Evolutionary conservation across 768 basidiomycete species (phyloP), one percentile per base, ranked within the genome.

Genomic region (Clitopilus passeckerianus): DNA sequence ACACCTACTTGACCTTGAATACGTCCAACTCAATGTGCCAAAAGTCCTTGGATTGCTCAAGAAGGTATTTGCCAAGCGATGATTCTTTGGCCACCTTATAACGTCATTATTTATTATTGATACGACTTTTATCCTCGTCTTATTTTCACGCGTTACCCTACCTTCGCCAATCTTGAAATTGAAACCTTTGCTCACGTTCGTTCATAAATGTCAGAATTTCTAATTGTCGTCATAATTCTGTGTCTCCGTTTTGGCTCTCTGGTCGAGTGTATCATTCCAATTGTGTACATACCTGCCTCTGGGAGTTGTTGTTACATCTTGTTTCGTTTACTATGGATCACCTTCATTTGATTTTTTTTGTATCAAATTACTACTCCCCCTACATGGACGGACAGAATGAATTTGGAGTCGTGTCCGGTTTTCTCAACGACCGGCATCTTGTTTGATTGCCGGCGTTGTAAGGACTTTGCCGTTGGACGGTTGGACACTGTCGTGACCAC

Each of bases 1-100:
- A 67, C 93, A 95, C 67, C 79, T 95, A 34, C 76, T 99, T 63
- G 97, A 99, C 76, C 80, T 99, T 63, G 97, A 98, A 76, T 98
- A 99, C 70, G 96, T 98, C 59, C 93, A 97, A 74, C 78, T 98
- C 62, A 96, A 97, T 71, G 96, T 98, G 27, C 92, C 93, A 0
- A 98, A 98, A 74, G 93, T 97, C 54, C 80, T 97, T 34, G 90
- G 86, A 30, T 82, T 97, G 58, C 80, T 96, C 68, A 96, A 93
- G 81, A 96, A 96, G 78, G 93, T 96, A 63, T 93, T 94, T 68
- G 87, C 89, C 20, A 92, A 91, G 76, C 89, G 91, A 73, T 91
- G 76, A 87, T 67, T 50, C 52, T 52, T 35, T 62, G 59, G 60
- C 62, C 56, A 50, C 55, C 57, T 57, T 67, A 67, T 61, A 58